phyloP scores from a whole-genome alignment of 2,329 filamentous ascomycete species.

The Fusarium chuoi region DNA sequence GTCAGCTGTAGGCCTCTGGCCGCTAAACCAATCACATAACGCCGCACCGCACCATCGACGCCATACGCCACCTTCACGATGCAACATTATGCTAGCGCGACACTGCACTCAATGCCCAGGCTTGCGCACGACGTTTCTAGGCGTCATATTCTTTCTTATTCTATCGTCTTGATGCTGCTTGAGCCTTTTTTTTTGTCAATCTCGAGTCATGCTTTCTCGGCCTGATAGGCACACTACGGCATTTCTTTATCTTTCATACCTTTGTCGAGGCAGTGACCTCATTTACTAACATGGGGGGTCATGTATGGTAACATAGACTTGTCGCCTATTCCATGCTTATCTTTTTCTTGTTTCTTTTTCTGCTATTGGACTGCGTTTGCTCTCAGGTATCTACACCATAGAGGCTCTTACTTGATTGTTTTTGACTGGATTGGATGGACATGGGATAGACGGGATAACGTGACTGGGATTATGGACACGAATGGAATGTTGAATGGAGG shows the following conservation, averaged over 20 bases:
- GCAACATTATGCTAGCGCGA: neutral
- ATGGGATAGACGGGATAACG: conserved; percentile 36
- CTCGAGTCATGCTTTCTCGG: conserved; percentile 19
- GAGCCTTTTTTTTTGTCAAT: conserved; percentile 29
- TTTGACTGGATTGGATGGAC: conserved; percentile 7
- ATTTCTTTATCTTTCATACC: conserved; percentile 7
- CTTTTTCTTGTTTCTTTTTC: conserved; percentile 12
- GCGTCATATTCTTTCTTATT: conserved; percentile 21
- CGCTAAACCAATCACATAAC: conserved; percentile 12
- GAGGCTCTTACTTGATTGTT: conserved; percentile 28
- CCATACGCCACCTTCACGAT: conserved; percentile 15
- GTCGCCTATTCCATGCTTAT: conserved; percentile 3
- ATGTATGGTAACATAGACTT: conserved; percentile 33
- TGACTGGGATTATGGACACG: conserved; percentile 28
- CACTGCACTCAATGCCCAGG: neutral
- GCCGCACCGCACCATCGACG: conserved; percentile 7
- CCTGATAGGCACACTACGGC: conserved; percentile 3
- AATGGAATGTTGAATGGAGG: conserved; percentile 31
- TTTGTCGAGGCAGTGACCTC: conserved; percentile 1
- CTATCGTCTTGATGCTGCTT: neutral
- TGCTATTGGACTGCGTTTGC: conserved; percentile 7
- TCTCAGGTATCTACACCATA: conserved; percentile 31
- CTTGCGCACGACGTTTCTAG: conserved; percentile 31
- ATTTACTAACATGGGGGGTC: neutral
- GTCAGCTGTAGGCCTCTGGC: conserved; percentile 14